phyloP scores from a whole-genome alignment of 208 protist genomes.

The Crithidia mellificae region DNA sequence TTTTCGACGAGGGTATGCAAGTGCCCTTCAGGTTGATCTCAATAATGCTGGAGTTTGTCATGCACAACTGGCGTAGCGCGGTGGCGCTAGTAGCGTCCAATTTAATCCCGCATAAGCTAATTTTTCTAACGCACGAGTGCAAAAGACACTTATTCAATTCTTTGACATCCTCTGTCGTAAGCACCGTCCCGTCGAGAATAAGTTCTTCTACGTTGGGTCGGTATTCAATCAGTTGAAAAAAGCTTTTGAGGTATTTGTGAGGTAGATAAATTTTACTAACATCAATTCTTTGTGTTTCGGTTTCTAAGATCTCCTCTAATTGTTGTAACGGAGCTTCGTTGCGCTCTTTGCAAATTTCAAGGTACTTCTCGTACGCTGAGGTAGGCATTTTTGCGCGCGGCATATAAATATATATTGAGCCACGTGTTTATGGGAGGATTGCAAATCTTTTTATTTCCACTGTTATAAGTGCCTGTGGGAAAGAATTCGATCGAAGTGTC shows the following conservation, averaged over 20 bases:
- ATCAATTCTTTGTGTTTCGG: slow-evolving; percentile 13
- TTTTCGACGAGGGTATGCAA: slow-evolving; percentile 35
- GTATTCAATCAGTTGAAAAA: slow-evolving; percentile 42
- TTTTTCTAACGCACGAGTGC: slow-evolving; percentile 35
- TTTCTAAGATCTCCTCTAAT: slow-evolving; percentile 8
- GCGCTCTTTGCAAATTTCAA: slow-evolving; percentile 16
- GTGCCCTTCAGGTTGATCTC: slow-evolving; percentile 38
- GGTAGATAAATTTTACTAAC: slow-evolving; percentile 56
- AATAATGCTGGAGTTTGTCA: slow-evolving; percentile 36
- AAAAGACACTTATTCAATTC: slow-evolving; percentile 38
- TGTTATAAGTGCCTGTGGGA: too few relatives aligned
- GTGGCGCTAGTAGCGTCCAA: slow-evolving; percentile 30
- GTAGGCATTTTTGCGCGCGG: neutral
- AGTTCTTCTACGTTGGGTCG: slow-evolving; percentile 56
- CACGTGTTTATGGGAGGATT: too few relatives aligned
- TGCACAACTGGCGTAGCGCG: slow-evolving; percentile 44
- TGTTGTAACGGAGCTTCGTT: slow-evolving; percentile 15
- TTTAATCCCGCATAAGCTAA: slow-evolving; percentile 48
- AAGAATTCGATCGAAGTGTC: too few relatives aligned
- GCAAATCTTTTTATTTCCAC: too few relatives aligned
- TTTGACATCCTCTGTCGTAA: slow-evolving; percentile 34
- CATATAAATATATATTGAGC: too few relatives aligned
- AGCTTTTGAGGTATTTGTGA: slow-evolving; percentile 37
- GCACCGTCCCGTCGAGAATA: slow-evolving; percentile 43
- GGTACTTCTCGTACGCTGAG: slow-evolving; percentile 12